Evolutionary conservation across 2,329 filamentous ascomycete genomes (phyloP), one percentile per base, ranked within the genome.

Genomic region (Pestalotiopsis sp.): DNA sequence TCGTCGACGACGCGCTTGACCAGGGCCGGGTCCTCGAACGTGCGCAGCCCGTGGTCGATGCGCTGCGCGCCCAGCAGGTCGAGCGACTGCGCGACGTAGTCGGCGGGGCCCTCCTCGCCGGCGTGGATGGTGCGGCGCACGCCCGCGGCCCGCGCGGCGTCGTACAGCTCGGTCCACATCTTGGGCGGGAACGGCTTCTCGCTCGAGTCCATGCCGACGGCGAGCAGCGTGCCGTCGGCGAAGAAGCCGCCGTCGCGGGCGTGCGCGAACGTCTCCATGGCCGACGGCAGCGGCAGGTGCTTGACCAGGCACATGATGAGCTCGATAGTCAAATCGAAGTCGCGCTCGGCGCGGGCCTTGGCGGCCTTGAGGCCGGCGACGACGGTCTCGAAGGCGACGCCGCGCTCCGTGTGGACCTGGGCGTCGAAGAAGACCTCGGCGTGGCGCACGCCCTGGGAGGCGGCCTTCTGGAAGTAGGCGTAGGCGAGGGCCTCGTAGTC

Each of bases 361-460:
- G 90, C 92, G 1, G 83, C 83, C 0, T 81, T 81, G 73, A 93
- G 89, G 2, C 92, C 93, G 3, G 79, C 76, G 3, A 94, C 84
- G 25, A 94, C 86, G 1, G 87, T 90, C 17, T 85, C 81, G 75
- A 93, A 91, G 7, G 83, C 72, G 3, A 95, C 81, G 4, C 90
- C 90, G 20, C 92, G 86, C 13, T 80, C 81, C 4, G 88, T 86
- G 78, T 95, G 93, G 1, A 91, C 91, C 79, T 95, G 92, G 1
- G 92, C 92, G 77, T 95, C 93, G 81, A 95, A 94, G 82, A 94
- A 95, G 71, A 94, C 86, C 78, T 95, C 92, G 14, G 91, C 91
- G 75, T 95, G 92, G 63, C 87, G 84, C 1, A 94, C 89, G 49
- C 88, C 88, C 70, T 93, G 89, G 1, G 81, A 80, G 39, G 88